Base-by-base conservation (phyloP, 768 basidiomycete genomes). In the Suillus subaureus region DNA sequence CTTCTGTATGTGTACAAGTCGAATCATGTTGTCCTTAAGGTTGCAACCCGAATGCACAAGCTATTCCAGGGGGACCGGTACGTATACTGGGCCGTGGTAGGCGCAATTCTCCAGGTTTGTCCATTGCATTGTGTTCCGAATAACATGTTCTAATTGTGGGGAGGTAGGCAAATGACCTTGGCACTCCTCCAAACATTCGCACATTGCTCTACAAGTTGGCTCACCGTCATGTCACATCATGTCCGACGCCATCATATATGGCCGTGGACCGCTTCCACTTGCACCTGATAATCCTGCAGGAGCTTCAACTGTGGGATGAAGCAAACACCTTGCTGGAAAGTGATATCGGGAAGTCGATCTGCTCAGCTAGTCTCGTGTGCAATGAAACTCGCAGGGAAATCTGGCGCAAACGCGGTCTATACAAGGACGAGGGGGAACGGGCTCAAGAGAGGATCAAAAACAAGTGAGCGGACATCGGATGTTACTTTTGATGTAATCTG, bases 51-150 rank as follows among this genome's bases (percentile, higher is more conserved):
- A 72, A 87, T 95, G 87, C 84, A 89, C 80, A 94, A 92, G 73
- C 88, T 90, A 70, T 95, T 94, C 73, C 90, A 90, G 65, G 88
- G 91, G 40, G 90, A 92, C 62, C 84, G 90, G 49, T 94, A 91
- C 72, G 75, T 94, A 45, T 94, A 90, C 73, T 96, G 94, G 94
- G 89, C 85, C 68, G 85, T 91, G 42, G 91, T 92, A 71, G 86
- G 91, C 66, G 87, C 91, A 13, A 82, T 93, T 57, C 85, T 95
- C 21, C 94, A 96, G 85, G 92, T 90, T 35, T 56, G 65, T 67
- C 65, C 66, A 40, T 56, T 43, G 16, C 3, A 18, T 65, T 43
- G 37, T 26, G 16, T 43, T 43, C 18, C 8, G 26, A 42, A 60
- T 39, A 40, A 58, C n/a, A 21, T 18, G 11, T 40, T 42, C 40